These are phyloP conservation scores for Rhodotorula sp. DNA, from an alignment of 1,284 basidiomycete species.

Conservation along the genomic window DNA sequence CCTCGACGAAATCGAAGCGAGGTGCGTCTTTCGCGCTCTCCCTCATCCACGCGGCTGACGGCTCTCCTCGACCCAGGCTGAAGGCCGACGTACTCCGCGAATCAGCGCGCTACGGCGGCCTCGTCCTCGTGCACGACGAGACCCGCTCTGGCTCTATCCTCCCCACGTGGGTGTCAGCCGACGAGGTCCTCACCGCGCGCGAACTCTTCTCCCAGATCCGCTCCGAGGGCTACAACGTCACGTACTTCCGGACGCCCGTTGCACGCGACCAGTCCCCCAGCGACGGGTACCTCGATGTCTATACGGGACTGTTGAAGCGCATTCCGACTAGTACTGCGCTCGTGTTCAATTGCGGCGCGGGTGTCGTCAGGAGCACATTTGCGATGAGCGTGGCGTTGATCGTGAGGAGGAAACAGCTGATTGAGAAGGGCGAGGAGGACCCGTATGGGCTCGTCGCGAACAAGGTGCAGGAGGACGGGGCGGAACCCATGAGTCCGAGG, in stretches of 20 bases:
- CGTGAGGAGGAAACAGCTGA: conserved; percentile 78
- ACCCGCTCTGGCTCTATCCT: conserved; percentile 64
- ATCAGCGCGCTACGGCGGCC: conserved; percentile 78
- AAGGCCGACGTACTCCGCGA: conserved; percentile 94
- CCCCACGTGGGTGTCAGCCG: conserved; percentile 93
- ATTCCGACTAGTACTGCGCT: conserved; percentile 79
- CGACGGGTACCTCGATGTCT: conserved; percentile 83
- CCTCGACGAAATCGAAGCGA: conserved; percentile 88
- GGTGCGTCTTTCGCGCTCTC: conserved; percentile 47
- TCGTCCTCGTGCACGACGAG: conserved; percentile 75
- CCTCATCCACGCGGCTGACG: not conserved
- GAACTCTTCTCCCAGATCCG: conserved; percentile 83
- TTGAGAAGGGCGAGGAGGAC: conserved; percentile 67
- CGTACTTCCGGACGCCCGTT: conserved; percentile 85
- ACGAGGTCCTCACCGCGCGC: conserved; percentile 78
- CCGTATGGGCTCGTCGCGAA: conserved; percentile 11
- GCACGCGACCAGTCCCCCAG: conserved; percentile 65
- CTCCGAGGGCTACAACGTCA: conserved; percentile 67
- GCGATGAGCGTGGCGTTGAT: conserved; percentile 94
- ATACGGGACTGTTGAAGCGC: conserved; percentile 55
- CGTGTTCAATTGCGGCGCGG: conserved; percentile 97
- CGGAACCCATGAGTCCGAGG: not conserved
- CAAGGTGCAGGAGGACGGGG: not conserved
- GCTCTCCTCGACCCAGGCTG: conserved; percentile 49
- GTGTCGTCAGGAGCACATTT: conserved; percentile 82